Conservation (phyloP, 768 basidiomycete species). For the Boletus insuetus region DNA sequence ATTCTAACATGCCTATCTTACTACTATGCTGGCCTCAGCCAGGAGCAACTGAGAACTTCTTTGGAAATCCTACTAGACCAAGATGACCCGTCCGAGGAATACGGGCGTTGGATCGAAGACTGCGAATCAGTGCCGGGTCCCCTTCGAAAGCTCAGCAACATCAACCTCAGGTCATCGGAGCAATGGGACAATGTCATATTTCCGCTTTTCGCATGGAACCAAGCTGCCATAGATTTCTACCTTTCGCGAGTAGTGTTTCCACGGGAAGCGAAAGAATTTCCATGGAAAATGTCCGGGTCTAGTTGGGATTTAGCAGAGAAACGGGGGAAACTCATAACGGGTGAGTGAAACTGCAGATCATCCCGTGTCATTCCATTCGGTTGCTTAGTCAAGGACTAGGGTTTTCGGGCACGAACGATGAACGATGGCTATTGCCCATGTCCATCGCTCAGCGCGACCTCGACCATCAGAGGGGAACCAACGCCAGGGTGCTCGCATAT, state of each 20-base stretch:
- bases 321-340: conserved; percentile 4
- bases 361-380: too few species aligned
- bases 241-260: too few species aligned
- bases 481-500: conserved; percentile 35
- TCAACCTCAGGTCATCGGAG: too few species aligned
- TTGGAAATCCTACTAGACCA: background rate
- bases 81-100: background rate
- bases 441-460: conserved; percentile 30
- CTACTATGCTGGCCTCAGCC: background rate
- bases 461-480: conserved; percentile 33
- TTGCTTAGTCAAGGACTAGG: conserved; percentile 10
- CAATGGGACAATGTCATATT: too few species aligned
- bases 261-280: conserved; percentile 25
- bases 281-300: conserved; percentile 25
- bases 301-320: conserved; percentile 37
- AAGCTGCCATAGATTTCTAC: too few species aligned
- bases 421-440: conserved; percentile 34
- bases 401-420: conserved; percentile 40
- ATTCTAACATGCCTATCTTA: too few species aligned
- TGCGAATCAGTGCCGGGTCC: too few species aligned
- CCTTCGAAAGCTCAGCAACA: too few species aligned
- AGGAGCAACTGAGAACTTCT: background rate
- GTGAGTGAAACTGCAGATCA: background rate
- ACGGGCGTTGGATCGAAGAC: too few species aligned
- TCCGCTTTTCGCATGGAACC: too few species aligned